Conservation (phyloP, 148 eudicot species). For the Cornus controversa region DNA sequence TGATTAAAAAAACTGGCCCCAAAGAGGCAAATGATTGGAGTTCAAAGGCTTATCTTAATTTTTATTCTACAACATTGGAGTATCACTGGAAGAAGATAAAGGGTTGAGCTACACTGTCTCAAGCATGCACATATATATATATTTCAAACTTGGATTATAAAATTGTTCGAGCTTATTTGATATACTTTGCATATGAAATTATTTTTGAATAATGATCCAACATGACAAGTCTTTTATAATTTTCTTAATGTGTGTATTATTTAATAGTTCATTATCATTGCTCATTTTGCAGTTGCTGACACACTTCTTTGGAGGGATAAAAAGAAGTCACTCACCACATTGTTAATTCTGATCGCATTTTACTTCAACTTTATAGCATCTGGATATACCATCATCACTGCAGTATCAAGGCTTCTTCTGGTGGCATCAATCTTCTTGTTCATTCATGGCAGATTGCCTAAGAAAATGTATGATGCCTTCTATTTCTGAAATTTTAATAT, state of each 20-base stretch:
- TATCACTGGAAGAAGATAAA: neutral
- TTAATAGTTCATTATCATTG: neutral
- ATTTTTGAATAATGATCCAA: neutral
- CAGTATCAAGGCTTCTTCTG: constrained; percentile 61
- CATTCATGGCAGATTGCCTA: constrained; percentile 68
- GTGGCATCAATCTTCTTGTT: constrained; percentile 54
- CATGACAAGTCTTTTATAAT: neutral
- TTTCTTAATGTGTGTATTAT: neutral
- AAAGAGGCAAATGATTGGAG: neutral
- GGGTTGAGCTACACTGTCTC: neutral
- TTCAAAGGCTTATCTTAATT: neutral
- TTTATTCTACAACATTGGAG: neutral
- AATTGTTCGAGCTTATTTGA: neutral
- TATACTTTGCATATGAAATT: neutral
- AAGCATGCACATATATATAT: neutral
- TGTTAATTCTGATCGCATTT: constrained; percentile 56
- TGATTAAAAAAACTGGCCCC: neutral
- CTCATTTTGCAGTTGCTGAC: constrained; percentile 73
- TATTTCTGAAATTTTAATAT: constrained; percentile 1
- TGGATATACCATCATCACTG: constrained; percentile 61
- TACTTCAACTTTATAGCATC: constrained; percentile 69
- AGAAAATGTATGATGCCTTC: constrained; percentile 51
- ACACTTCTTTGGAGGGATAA: constrained; percentile 78
- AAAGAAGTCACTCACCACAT: constrained; percentile 44
- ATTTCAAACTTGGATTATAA: constrained; percentile 3